A percentile compares a stretch with the other conserved stretches of the same genome.
Evolutionary conservation across 352 stramenopile genomes (phyloP).

Genomic region (Phytopythium boreale): DNA sequence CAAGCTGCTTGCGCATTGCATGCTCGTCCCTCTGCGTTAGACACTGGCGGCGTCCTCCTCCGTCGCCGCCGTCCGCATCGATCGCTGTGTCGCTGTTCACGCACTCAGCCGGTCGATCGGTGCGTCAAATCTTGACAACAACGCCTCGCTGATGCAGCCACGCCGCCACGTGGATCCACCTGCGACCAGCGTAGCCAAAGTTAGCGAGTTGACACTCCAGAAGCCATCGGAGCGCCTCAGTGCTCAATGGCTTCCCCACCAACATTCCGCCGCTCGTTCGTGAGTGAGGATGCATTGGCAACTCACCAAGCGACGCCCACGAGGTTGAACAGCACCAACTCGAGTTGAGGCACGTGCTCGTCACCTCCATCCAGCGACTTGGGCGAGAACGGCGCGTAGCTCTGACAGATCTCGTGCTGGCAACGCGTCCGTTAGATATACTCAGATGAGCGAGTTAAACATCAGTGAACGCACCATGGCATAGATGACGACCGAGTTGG

Average conservation of each 20-base stretch:
- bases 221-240: constrained; percentile 8
- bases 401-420: constrained; percentile 59
- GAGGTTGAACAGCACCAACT: constrained; percentile 48
- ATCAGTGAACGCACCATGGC: constrained; percentile 39
- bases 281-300: not conserved
- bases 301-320: constrained; percentile 26
- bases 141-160: constrained; percentile 29
- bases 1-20: not conserved
- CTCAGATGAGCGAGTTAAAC: not conserved
- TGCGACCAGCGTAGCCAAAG: constrained; percentile 12
- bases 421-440: not conserved
- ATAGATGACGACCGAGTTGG: constrained; percentile 78
- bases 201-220: constrained; percentile 12
- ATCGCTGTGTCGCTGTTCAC: not conserved
- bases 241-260: not conserved
- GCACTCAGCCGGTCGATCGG: not conserved
- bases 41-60: not conserved
- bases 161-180: constrained; percentile 35
- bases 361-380: constrained; percentile 16
- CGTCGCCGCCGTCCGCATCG: not conserved
- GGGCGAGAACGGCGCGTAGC: constrained; percentile 43
- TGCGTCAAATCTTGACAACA: constrained; percentile 22
- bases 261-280: not conserved
- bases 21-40: not conserved
- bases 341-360: constrained; percentile 13